Evolutionary conservation across 2,329 filamentous ascomycete genomes (phyloP), one percentile per base, ranked within the genome.

Genomic region (Ophiostoma sp.): DNA sequence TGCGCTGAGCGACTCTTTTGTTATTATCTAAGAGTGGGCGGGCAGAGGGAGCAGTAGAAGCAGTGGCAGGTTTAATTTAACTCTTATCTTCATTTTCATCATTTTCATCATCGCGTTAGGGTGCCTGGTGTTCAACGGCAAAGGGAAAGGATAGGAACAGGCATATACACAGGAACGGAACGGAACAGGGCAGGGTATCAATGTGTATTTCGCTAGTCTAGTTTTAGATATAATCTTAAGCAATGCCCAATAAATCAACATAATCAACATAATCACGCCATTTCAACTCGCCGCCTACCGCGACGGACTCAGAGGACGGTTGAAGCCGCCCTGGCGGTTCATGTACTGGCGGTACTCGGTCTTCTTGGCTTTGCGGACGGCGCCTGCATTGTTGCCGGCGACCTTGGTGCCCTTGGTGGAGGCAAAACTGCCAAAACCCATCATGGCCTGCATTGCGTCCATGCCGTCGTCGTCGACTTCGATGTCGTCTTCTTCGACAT

Each of bases 331-430:
- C 70, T 90, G 86, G 73, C 93, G 88, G 80, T 96, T 96, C 90
- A 99, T 99, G 82, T 99, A 99, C 87, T 99, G 96, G 78, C 96
- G 88, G 80, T 98, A 98, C 85, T 97, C 89, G 17, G 91, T 93
- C 89, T 94, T 95, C 89, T 97, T 98, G 84, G 96, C 94, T 86
- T 96, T 98, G 77, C 91, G 86, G 70, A 98, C 90, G 0, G 86
- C 93, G 72, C 93, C 95, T 57, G 91, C 89, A 79, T 94, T 90
- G 80, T 99, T 99, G 1, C 96, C 96, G 0, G 89, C 87, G 1
- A 99, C 91, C 80, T 98, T 97, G 72, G 92, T 94, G 74, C 93
- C 90, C 82, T 98, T 97, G 25, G 96, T 98, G 31, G 90, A 91
- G 73, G 90, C 91, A 82, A 98, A 99, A 0, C 88, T 89, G 22